phyloP scores from a whole-genome alignment of 768 basidiomycete species.

The Neoboletus magnificus region DNA sequence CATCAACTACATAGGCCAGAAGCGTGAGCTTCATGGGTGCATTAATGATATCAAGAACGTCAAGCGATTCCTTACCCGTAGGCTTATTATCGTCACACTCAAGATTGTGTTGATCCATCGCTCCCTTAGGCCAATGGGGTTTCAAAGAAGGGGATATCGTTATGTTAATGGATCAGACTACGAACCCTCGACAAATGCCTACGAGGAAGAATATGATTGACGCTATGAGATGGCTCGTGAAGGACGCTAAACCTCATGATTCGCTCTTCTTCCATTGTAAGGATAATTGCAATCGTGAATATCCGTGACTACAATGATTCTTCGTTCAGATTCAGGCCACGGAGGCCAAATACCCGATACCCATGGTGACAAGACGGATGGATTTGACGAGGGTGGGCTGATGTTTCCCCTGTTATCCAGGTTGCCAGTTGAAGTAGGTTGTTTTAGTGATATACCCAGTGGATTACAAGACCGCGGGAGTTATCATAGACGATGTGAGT shows the following conservation, averaged over 20 bases:
- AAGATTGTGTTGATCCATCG: background rate
- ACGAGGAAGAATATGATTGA: constrained; percentile 54
- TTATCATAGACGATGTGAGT: constrained; percentile 76
- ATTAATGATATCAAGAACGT: constrained; percentile 79
- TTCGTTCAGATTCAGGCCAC: constrained; percentile 78
- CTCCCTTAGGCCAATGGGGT: constrained; percentile 38
- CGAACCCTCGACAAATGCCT: constrained; percentile 43
- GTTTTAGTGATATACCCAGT: constrained; percentile 78
- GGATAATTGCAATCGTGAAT: background rate
- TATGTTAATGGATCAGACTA: constrained; percentile 49
- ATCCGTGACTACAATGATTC: background rate
- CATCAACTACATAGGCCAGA: constrained; percentile 70
- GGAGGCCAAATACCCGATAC: constrained; percentile 86
- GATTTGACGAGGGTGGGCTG: constrained; percentile 68
- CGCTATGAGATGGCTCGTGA: constrained; percentile 66
- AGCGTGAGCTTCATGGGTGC: constrained; percentile 66
- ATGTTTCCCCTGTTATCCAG: background rate
- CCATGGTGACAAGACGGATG: constrained; percentile 77
- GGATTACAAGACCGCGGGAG: constrained; percentile 72
- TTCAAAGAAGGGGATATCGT: constrained; percentile 56
- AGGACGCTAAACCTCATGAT: constrained; percentile 64
- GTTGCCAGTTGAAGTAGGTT: background rate
- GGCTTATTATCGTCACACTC: constrained; percentile 10
- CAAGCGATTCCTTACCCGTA: constrained; percentile 62
- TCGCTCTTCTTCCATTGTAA: constrained; percentile 75